Percentiles rank a stretch among this genome's conserved stretches.
Conservation (phyloP, 495 filamentous ascomycete genomes). For the Symbiotaphrina buchneri region DNA sequence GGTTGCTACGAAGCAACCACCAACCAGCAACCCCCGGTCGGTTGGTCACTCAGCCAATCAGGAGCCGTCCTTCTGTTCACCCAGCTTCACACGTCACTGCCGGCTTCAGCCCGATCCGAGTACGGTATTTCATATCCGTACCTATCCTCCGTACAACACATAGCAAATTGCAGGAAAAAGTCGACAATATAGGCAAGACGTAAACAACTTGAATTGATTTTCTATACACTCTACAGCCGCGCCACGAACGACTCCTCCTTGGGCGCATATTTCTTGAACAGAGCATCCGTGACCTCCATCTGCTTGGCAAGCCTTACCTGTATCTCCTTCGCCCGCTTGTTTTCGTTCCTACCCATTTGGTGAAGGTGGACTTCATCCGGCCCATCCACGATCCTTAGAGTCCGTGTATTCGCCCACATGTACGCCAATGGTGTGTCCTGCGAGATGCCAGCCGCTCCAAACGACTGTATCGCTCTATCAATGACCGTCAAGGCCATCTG, state of each 20-base stretch:
- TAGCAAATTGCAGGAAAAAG: no score
- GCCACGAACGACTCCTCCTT: conserved; percentile 23
- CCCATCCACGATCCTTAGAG: conserved; percentile 68
- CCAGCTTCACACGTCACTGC: no score
- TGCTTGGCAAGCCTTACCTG: conserved; percentile 40
- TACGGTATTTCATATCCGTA: no score
- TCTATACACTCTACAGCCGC: neutral
- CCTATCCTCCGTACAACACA: no score
- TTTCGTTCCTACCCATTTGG: conserved; percentile 74
- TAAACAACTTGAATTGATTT: no score
- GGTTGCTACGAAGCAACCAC: no score
- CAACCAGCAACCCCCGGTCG: no score
- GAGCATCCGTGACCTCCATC: conserved; percentile 33
- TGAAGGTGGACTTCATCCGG: conserved; percentile 89
- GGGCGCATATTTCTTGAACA: conserved; percentile 39
- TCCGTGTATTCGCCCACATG: conserved; percentile 70
- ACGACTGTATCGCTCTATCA: conserved; percentile 70
- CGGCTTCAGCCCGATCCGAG: no score
- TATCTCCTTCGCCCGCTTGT: conserved; percentile 39
- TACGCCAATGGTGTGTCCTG: conserved; percentile 79
- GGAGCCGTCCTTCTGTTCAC: no score
- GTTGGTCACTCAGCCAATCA: no score
- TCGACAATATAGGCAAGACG: no score
- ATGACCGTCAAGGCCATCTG: conserved; percentile 57
- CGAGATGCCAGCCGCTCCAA: conserved; percentile 66